Percentiles rank a stretch among this genome's conserved stretches.
Evolutionary conservation across 305 asterid genomes (phyloP).

Genomic region (Fraxinus sp.): DNA sequence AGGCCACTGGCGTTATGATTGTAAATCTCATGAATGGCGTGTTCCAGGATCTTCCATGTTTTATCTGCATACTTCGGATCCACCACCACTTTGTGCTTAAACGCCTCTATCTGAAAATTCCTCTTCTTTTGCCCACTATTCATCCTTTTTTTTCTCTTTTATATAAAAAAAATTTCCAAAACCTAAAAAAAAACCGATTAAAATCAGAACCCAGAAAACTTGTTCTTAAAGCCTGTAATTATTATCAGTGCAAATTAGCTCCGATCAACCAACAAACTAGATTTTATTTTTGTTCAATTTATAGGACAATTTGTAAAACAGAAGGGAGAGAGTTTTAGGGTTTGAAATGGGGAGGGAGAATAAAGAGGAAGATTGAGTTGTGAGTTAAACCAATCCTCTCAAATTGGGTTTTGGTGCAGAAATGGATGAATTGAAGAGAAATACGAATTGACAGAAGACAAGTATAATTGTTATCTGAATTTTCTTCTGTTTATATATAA

Average conservation of each 20-base stretch:
- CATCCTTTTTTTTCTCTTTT: slow-evolving; percentile 31
- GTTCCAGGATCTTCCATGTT: slow-evolving; percentile 84
- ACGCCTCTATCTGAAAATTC: slow-evolving; percentile 89
- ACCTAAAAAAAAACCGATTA: background rate
- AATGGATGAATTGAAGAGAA: background rate
- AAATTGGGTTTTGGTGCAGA: slow-evolving; percentile 22
- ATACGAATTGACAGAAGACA: slow-evolving; percentile 27
- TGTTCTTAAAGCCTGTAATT: background rate
- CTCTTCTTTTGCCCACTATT: slow-evolving; percentile 71
- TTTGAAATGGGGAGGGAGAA: slow-evolving; percentile 28
- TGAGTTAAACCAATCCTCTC: slow-evolving; percentile 39
- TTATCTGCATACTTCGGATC: slow-evolving; percentile 97
- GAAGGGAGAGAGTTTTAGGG: slow-evolving; percentile 9
- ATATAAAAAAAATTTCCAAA: background rate
- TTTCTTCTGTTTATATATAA: background rate
- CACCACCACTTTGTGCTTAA: slow-evolving; percentile 82
- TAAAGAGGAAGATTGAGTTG: slow-evolving; percentile 23
- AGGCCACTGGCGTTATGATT: slow-evolving; percentile 92
- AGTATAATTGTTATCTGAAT: background rate
- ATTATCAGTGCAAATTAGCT: background rate
- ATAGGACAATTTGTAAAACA: background rate
- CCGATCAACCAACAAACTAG: slow-evolving; percentile 19
- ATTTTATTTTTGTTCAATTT: background rate
- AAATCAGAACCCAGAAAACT: background rate
- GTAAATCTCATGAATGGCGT: slow-evolving; percentile 88